Conservation (phyloP, 208 protist species). For the Trypanosomatidae sp. region DNA sequence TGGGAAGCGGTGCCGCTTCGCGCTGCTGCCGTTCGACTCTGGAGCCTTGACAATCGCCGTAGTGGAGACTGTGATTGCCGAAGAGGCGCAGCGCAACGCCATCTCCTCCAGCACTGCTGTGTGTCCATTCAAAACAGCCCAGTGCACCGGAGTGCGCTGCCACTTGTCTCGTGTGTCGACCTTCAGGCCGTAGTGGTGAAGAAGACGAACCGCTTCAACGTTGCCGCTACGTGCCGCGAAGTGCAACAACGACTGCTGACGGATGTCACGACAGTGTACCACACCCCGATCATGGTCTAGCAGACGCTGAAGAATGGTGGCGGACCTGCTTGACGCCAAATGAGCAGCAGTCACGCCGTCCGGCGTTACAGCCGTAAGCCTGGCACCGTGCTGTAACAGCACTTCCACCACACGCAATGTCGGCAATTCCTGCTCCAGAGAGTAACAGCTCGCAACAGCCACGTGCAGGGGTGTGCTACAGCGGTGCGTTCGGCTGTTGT, state of each 20-base stretch:
- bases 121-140: conserved; percentile 57
- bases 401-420: conserved; percentile 28
- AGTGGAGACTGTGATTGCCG: not conserved
- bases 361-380: conserved; percentile 33
- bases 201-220: conserved; percentile 29
- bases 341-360: conserved; percentile 61
- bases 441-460: conserved; percentile 25
- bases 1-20: conserved; percentile 3
- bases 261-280: conserved; percentile 38
- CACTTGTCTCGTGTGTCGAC: conserved; percentile 54
- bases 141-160: conserved; percentile 68
- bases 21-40: not conserved
- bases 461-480: conserved; percentile 55
- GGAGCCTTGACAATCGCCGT: not conserved
- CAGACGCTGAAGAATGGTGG: conserved; percentile 17
- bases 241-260: conserved; percentile 67
- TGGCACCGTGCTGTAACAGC: conserved; percentile 37
- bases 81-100: conserved; percentile 6
- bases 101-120: conserved; percentile 33
- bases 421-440: not conserved
- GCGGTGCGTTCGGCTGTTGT: conserved; percentile 37
- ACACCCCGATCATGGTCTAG: conserved; percentile 6
- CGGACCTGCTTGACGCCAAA: conserved; percentile 32
- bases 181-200: conserved; percentile 24
- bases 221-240: conserved; percentile 47